phyloP scores from a whole-genome alignment of 306 rosid species.

The Corylus americana region DNA sequence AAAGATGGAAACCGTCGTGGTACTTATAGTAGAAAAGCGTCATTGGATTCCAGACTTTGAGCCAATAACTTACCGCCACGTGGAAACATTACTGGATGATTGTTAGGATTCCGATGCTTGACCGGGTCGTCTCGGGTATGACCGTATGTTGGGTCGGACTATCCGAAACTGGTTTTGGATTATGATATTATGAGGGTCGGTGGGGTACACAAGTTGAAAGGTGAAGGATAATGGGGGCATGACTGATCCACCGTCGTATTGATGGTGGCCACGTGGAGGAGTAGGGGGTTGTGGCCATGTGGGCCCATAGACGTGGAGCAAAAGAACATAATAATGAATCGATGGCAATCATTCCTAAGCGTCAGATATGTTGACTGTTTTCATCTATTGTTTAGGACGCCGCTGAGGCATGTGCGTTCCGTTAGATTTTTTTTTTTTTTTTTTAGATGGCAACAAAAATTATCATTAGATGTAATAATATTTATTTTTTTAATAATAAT shows the following conservation, averaged over 20 bases:
- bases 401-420: too few relatives aligned
- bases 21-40: constrained; percentile 57
- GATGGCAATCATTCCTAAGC: constrained; percentile 33
- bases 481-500: too few relatives aligned
- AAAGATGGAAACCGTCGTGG: constrained; percentile 34
- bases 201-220: constrained; percentile 11
- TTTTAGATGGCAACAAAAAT: too few relatives aligned
- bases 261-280: constrained; percentile 51
- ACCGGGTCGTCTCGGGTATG: constrained; percentile 40
- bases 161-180: background rate
- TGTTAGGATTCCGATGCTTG: constrained; percentile 58
- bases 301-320: constrained; percentile 29
- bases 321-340: constrained; percentile 4
- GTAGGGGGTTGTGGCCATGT: background rate
- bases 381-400: background rate
- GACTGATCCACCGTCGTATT: constrained; percentile 45
- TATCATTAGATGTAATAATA: too few relatives aligned
- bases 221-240: constrained; percentile 26
- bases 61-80: constrained; percentile 38
- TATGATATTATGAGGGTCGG: background rate
- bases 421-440: too few relatives aligned
- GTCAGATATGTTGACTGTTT: constrained; percentile 27
- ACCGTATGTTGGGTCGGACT: constrained; percentile 34
- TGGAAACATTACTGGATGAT: constrained; percentile 37
- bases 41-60: constrained; percentile 73